phyloP scores from a whole-genome alignment of 2,329 filamentous ascomycete species.

The Simplicillium sp. region DNA sequence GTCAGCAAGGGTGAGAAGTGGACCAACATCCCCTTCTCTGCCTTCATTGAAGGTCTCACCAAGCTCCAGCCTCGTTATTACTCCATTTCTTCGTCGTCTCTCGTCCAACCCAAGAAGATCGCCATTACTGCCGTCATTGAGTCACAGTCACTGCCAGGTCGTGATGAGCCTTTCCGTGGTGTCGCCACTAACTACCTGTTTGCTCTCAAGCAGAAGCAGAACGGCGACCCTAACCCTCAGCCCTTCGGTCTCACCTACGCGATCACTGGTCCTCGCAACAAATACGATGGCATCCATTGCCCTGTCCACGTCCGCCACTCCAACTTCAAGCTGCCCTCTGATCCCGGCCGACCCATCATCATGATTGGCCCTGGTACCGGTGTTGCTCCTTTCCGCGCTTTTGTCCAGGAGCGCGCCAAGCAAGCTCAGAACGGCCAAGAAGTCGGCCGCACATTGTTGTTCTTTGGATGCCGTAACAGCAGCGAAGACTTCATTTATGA shows the following conservation, averaged over 20 bases:
- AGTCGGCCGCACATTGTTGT: slow-evolving; percentile 81
- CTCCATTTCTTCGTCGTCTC: slow-evolving; percentile 94
- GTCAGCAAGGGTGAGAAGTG: slow-evolving; percentile 68
- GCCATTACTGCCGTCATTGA: slow-evolving; percentile 94
- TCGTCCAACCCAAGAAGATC: slow-evolving; percentile 90
- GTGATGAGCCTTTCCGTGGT: slow-evolving; percentile 75
- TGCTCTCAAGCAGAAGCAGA: slow-evolving; percentile 93
- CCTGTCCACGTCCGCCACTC: slow-evolving; percentile 95
- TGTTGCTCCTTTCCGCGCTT: slow-evolving; percentile 91
- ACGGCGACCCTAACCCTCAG: slow-evolving; percentile 73
- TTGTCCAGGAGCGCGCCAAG: slow-evolving; percentile 86
- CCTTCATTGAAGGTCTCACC: slow-evolving; percentile 84
- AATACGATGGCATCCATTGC: slow-evolving; percentile 91
- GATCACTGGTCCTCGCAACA: slow-evolving; percentile 84
- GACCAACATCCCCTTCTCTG: slow-evolving; percentile 82
- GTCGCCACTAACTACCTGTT: slow-evolving; percentile 96
- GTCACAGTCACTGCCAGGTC: slow-evolving; percentile 66
- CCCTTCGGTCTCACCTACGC: slow-evolving; percentile 80
- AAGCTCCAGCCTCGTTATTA: slow-evolving; percentile 98
- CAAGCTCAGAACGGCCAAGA: slow-evolving; percentile 70
- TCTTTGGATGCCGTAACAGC: slow-evolving; percentile 86
- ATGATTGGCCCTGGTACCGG: slow-evolving; percentile 95
- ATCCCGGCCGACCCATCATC: slow-evolving; percentile 87
- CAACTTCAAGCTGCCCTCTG: slow-evolving; percentile 97
- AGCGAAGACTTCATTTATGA: slow-evolving; percentile 90